Evolutionary conservation across 306 rosid species (phyloP), one percentile per base, ranked within the genome.

Genomic region (Ormosia semicastrata): DNA sequence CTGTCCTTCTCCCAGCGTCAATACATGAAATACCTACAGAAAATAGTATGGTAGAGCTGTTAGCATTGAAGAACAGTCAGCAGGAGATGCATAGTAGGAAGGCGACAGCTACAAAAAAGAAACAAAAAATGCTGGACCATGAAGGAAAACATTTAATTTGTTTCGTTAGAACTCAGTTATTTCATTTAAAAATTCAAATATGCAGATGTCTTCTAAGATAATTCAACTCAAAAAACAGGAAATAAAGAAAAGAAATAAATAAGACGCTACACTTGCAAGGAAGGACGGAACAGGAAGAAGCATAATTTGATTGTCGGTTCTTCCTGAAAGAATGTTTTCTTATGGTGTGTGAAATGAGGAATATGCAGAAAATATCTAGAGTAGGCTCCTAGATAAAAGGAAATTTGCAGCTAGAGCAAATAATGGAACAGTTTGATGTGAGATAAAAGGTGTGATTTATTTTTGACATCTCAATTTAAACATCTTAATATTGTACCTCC

Each of bases 11-110:
- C 73, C 84, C 84, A 95, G 83, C 82, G 17, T 86, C 87, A 95
- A 77, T 59, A 67, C 84, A 89, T 95, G 99, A 85, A 89, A 90
- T 74, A 90, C 89, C 99, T 95, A 85, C 81, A 87, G 71, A 65
- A 47, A 79, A 66, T 11, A 85, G 76, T 32, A 58, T 11, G 10
- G 34, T 34, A 78, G 58, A 52, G 49, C 2, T 43, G 65, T 81
- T 49, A 84, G 58, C 60, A 63, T 66, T 24, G 67, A 49, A 67
- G 8, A 67, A 78, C 46, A 58, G 52, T 37, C 50, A 30, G 39
- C 73, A 12, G 44, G 40, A 9, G 63, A 77, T 65, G 70, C 73
- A 41, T 13, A n/a, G 39, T 46, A 64, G 75, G 44, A 71, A n/a
- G 56, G 46, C 29, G 76, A 71, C 36, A 53, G 54, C 44, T 15